Percentiles rank a stretch among this genome's conserved stretches.
Evolutionary conservation across 2,329 filamentous ascomycete genomes (phyloP).

Genomic region (Dryadomyces sulphureus): DNA sequence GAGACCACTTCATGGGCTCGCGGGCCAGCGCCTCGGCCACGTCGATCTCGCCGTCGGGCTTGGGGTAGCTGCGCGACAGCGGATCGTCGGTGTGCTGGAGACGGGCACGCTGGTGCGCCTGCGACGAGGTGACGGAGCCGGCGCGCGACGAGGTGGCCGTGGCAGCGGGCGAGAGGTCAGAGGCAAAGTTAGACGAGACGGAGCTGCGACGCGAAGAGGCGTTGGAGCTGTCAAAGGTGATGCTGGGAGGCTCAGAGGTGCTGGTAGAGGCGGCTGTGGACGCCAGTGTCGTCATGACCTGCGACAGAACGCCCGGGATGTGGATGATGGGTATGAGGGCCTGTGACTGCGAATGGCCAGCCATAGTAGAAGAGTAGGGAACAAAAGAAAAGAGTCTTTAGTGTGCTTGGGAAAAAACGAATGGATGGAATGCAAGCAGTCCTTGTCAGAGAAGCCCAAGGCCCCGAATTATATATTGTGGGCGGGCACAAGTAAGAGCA

Average conservation of each 20-base stretch:
- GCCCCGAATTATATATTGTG: background rate
- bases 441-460: too few species aligned
- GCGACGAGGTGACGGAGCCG: background rate
- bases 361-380: background rate
- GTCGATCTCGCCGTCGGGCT: conserved; percentile 23
- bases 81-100: conserved; percentile 14
- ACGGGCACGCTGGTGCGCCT: background rate
- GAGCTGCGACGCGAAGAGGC: conserved; percentile 9
- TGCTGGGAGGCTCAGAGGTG: too few species aligned
- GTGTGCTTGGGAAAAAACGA: too few species aligned
- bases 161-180: background rate
- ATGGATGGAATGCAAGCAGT: too few species aligned
- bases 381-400: background rate
- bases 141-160: background rate
- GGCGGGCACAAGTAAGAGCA: background rate
- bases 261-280: conserved; percentile 2
- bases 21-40: conserved; percentile 28
- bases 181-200: conserved; percentile 3
- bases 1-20: conserved; percentile 22
- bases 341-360: background rate
- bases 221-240: too few species aligned
- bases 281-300: background rate
- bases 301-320: too few species aligned
- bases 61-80: conserved; percentile 24
- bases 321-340: background rate